Base-by-base conservation (phyloP, 1,284 basidiomycete species). In the Puccinia brachypodii region DNA sequence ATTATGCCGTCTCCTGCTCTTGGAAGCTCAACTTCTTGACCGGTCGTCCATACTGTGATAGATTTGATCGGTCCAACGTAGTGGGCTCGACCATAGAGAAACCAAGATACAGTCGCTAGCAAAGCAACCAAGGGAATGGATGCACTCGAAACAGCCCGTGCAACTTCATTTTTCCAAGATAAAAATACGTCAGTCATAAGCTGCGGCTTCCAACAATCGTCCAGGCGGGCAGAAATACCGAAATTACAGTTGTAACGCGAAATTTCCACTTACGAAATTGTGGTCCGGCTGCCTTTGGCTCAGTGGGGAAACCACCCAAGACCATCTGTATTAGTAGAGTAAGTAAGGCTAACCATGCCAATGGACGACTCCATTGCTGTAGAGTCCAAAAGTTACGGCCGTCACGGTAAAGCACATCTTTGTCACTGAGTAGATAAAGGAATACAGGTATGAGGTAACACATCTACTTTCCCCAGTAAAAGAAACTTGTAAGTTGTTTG, bases 61-160 rank as follows among this genome's bases (percentile, higher is more conserved):
- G 79, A 81, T 66, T 81, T 74, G n/a, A 81, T 53, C 13, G 79
- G 79, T 6, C 79, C 79, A 44, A 64, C 72, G 36, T 53, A 81
- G 62, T 75, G 69, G 36, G 71, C 28, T 25, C 50, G 38, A 28
- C 71, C 79, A 42, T 74, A 75, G 14, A 81, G 25, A 53, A 75
- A 50, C 79, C 79, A 81, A n/a, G 47, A 50, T 22, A 68, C 19
- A 9, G 22, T 25, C 14, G 72, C 36, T 47, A 81, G 14, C 16
- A 75, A 40, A 28, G 77, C 77, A 56, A 79, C 66, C 19, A 79
- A 81, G 3, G 78, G 78, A 47, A 56, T 64, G 9, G 73, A 58
- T 40, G 53, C 73, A 75, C 73, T 75, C 56, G 73, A 75, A 58
- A 75, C 73, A 40, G 73, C 73, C 22, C 73, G 53, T 3, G 50